Conservation (phyloP, 768 basidiomycete species). For the Lactarius psammicola region DNA sequence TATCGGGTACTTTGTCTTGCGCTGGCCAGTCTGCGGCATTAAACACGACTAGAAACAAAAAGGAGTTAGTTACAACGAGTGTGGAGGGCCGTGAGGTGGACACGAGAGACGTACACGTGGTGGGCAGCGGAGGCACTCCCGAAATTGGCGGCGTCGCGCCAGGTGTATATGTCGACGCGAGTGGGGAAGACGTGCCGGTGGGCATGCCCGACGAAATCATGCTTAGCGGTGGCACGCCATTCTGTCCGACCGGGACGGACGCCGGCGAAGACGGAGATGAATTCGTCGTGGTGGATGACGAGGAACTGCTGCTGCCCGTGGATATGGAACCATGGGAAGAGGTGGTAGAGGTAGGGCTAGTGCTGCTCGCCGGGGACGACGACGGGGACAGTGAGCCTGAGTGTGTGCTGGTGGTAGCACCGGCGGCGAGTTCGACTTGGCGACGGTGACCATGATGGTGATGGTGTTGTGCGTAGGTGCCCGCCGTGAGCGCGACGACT, state of each 20-base stretch:
- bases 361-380: neutral
- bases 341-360: neutral
- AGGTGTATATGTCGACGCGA: constrained; percentile 52
- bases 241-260: constrained; percentile 10
- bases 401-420: neutral
- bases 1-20: constrained; percentile 58
- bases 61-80: neutral
- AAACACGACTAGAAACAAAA: constrained; percentile 44
- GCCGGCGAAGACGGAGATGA: neutral
- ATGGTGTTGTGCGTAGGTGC: constrained; percentile 23
- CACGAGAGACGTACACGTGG: constrained; percentile 47
- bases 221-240: constrained; percentile 53
- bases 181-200: constrained; percentile 45
- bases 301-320: neutral
- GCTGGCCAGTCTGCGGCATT: constrained; percentile 54
- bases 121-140: constrained; percentile 67
- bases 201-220: constrained; percentile 65
- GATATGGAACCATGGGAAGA: neutral
- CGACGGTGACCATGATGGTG: constrained; percentile 26
- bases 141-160: constrained; percentile 62
- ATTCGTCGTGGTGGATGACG: neutral
- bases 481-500: constrained; percentile 21
- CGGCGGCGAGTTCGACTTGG: constrained; percentile 1
- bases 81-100: neutral
- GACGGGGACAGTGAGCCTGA: neutral